Base-by-base conservation (phyloP, 768 basidiomycete genomes). In the Mrakia gelida region DNA sequence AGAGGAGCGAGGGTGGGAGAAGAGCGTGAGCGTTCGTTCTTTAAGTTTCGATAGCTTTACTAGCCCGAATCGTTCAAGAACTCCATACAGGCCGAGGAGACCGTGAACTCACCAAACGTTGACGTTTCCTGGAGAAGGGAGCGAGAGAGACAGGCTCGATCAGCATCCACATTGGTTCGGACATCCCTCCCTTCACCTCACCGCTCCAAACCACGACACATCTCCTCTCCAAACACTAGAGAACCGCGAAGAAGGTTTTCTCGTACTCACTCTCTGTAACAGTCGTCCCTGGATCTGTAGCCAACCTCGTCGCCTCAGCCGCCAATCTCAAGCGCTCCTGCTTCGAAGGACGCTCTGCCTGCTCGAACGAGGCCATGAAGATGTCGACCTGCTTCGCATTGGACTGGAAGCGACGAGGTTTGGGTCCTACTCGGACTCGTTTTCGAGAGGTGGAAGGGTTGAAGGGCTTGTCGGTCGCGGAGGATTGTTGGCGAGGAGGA, bases 351-450 rank as follows among this genome's bases (percentile, higher is more conserved):
- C 38, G 34, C 41, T 70, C 67, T 41, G 67, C 34, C 18, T 38
- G 41, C 18, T 18, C 34, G 67, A 70, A 70, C 18, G 34, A 38
- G 18, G 34, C 67, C 41, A 70, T 34, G 38, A 70, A 70, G 38
- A 70, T 34, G 15, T 41, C 67, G 67, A 70, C 38, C 67, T 70
- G 67, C 67, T 41, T 70, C 38, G 67, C 38, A n/a, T 70, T 70
- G 3, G 67, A 70, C 34, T 70, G 67, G 34, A 70, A 70, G 23
- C 67, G 34, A 23, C 67, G 34, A 41, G 67, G 67, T 38, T 41
- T 70, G 34, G 67, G 67, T 38, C 67, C 67, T 15, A 70, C 67
- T 18, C 67, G 67, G 41, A 70, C 10, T 26, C 34, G 15, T 23
- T 70, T 70, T 23, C 67, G 41, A 13, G 67, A 70, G 67, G 67